Evolutionary conservation across 768 basidiomycete species (phyloP).

Genomic region (Dentipellis sp.): DNA sequence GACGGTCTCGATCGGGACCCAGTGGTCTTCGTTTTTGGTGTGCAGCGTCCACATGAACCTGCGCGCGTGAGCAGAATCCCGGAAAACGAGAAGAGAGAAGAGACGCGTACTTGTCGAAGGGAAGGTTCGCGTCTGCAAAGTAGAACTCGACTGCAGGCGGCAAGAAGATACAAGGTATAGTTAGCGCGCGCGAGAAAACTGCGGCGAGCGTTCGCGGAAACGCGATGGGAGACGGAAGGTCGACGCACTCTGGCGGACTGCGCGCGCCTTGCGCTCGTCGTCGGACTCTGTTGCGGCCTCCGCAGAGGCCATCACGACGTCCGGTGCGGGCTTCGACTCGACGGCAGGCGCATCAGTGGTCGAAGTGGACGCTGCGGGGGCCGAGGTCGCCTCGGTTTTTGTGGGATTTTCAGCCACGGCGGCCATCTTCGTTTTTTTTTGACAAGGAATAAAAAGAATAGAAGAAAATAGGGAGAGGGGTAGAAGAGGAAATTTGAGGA

Average conservation of each 20-base stretch:
- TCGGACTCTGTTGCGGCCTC: constrained; percentile 20
- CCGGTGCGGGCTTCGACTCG: not conserved
- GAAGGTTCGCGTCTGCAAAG: constrained; percentile 94
- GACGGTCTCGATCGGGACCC: constrained; percentile 82
- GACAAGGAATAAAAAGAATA: not conserved
- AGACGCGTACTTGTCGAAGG: constrained; percentile 64
- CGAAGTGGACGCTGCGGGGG: not conserved
- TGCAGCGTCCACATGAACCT: constrained; percentile 96
- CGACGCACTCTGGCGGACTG: constrained; percentile 47
- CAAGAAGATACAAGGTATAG: not conserved
- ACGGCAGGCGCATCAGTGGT: not conserved
- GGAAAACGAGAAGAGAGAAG: not conserved
- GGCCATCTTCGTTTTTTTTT: not conserved
- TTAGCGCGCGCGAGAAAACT: not conserved
- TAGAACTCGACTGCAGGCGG: constrained; percentile 77
- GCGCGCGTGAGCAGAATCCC: not conserved
- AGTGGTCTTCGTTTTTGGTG: constrained; percentile 73
- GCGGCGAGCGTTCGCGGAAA: not conserved
- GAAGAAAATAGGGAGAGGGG: not conserved
- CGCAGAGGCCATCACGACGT: not conserved
- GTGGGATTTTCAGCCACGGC: not conserved
- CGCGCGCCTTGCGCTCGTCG: constrained; percentile 36
- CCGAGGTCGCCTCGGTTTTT: not conserved
- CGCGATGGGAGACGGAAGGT: not conserved
- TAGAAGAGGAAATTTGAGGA: not conserved